Evolutionary conservation across 768 basidiomycete genomes (phyloP), one percentile per base, ranked within the genome.

Genomic region (Daedalea quercina): DNA sequence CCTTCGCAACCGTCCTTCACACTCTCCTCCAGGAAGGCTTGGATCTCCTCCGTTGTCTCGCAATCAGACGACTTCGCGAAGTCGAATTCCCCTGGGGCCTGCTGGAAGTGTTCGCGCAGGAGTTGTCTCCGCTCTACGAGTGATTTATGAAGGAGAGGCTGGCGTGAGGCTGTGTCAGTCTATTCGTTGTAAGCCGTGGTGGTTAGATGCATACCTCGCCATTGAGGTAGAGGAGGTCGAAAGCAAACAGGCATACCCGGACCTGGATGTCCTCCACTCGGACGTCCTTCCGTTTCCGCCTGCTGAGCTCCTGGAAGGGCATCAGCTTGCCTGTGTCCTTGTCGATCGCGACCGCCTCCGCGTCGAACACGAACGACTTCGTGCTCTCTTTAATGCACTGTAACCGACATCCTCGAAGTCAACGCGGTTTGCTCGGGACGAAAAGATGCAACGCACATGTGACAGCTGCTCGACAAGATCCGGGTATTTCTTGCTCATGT

Each of bases 401-500:
- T 20, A 43, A 41, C 48, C 9, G 33, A 33, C 6, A 17, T 47
- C 25, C 40, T 46, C 28, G 34, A 33, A 23, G 37, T 44, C 12
- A 42, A 19, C 8, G 12, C 22, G 20, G 28, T 31, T 23, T 17
- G 1, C 12, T 7, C 17, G 44, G 17, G n/a, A 31, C 20, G 3
- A 41, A n/a, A 20, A 45, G 20, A 37, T 20, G 9, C 8, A 15
- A 62, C 73, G 44, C 54, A 94, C 95, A 46, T 79, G 80, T 3
- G 94, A 92, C 19, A 97, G 75, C 65, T 97, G 94, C 55, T 92
- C 90, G 11, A 96, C 82, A n/a, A 99, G 76, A 73, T 99, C 96
- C 0, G 96, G 96, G 71, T 98, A 99, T 65, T 99, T 99, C 67
- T 92, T 92, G 66, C 88, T 94, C 96, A 98, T 99, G 60, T 99